Conservation (phyloP, 495 filamentous ascomycete species). For the Xylaria nigripes region DNA sequence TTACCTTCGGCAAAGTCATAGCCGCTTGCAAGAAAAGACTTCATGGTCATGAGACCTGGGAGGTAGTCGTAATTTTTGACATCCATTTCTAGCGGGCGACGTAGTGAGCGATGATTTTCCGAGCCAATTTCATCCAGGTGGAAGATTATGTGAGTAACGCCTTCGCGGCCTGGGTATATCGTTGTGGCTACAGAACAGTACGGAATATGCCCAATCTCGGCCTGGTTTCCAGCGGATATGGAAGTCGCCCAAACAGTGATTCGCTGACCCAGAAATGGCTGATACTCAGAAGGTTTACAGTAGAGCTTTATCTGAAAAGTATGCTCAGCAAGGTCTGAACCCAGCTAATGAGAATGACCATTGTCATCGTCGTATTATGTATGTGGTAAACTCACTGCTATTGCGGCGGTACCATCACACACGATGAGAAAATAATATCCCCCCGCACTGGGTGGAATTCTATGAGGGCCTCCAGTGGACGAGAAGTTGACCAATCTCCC, state of each 20-base stretch:
- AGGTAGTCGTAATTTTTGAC: constrained; percentile 26
- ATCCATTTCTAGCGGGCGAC: constrained; percentile 38
- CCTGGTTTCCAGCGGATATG: constrained; percentile 27
- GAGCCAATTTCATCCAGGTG: constrained; percentile 33
- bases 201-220: constrained; percentile 17
- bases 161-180: constrained; percentile 46
- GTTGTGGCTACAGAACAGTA: constrained; percentile 29
- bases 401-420: constrained; percentile 49
- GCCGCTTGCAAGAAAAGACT: constrained; percentile 45
- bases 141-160: constrained; percentile 43
- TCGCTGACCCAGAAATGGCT: constrained; percentile 33
- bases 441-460: constrained; percentile 15
- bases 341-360: not conserved
- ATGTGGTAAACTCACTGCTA: constrained; percentile 37
- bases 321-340: not conserved
- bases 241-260: constrained; percentile 36
- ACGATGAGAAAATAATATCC: constrained; percentile 49
- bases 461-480: constrained; percentile 31
- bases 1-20: constrained; percentile 40
- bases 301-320: constrained; percentile 35
- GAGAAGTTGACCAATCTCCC: constrained; percentile 55
- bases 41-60: constrained; percentile 46
- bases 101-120: constrained; percentile 34
- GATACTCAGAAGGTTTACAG: constrained; percentile 25
- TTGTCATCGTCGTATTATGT: not conserved